Evolutionary conservation across 1,139 yeast genomes (phyloP), one percentile per base, ranked within the genome.

Genomic region (Saccharomyces uvarum): DNA sequence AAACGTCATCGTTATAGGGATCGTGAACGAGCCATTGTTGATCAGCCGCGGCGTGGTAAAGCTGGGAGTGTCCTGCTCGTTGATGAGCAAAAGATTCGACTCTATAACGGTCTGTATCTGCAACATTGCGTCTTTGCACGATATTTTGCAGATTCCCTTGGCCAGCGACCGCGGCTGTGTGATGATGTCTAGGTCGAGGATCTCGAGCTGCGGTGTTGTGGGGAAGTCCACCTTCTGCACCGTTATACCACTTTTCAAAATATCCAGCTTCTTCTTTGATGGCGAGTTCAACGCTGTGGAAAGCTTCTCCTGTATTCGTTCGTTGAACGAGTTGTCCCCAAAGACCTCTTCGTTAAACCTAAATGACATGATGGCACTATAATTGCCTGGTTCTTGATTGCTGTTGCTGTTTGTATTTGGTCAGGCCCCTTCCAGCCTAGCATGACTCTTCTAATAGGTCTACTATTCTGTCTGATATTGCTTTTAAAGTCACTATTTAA

Each of bases 1-100:
- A 56, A 70, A 70, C 3, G 67, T 65, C 67, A 70, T 67, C 2
- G 68, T 67, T 4, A 70, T 69, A 3, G 73, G 73, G 9, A 70
- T 64, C n/a, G 63, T 61, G 50, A 70, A 69, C 1, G 72, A 69
- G 48, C 67, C 67, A 56, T 68, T 69, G 28, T 66, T 65, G 29
- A 68, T 64, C 56, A 70, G 57, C 6, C 61, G 61, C 11, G 72
- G 73, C 8, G 65, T 65, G 3, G 67, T 61, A 52, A 70, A 70
- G 24, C 50, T 53, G 11, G 71, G 71, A 4, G 65, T 61, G 26
- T 61, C 60, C 24, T 63, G 60, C 16, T 65, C 61, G 53, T 64
- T 63, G 14, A 67, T 58, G 50, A 67, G 56, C 47, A 69, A 55
- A 53, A 67, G 54, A 54, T 70, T 70, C 14, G 72, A 64, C 53